phyloP scores from a whole-genome alignment of 345 rosid genomes.

The Heritiera littoralis region DNA sequence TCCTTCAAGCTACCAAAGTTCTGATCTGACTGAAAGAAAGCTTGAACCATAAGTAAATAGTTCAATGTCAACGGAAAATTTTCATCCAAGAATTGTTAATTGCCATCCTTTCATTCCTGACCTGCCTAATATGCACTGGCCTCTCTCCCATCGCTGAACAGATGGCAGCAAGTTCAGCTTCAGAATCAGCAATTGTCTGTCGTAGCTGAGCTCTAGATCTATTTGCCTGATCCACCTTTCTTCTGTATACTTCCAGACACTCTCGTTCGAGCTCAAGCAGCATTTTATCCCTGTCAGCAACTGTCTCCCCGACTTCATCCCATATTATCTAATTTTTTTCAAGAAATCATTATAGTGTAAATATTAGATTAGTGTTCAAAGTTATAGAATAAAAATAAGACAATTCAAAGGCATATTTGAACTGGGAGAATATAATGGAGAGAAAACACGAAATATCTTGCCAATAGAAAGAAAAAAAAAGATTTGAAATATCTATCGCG shows the following conservation, averaged over 20 bases:
- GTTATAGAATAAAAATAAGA: not conserved
- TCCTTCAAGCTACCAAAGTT: slow-evolving; percentile 76
- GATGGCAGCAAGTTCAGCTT: slow-evolving; percentile 87
- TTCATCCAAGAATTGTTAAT: not conserved
- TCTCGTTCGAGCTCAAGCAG: slow-evolving; percentile 91
- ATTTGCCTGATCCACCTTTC: slow-evolving; percentile 91
- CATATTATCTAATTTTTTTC: slow-evolving; percentile 61
- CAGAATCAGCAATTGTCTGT: slow-evolving; percentile 80
- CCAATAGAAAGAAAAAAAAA: not conserved
- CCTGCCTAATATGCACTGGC: slow-evolving; percentile 94
- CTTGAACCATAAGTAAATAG: slow-evolving; percentile 13
- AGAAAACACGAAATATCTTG: not conserved
- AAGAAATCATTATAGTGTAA: not conserved
- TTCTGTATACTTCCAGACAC: slow-evolving; percentile 90
- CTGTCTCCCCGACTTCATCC: slow-evolving; percentile 96
- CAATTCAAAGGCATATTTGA: not conserved
- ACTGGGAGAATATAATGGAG: not conserved
- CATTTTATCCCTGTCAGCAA: slow-evolving; percentile 79
- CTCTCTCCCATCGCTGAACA: slow-evolving; percentile 91
- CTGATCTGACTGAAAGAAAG: slow-evolving; percentile 64
- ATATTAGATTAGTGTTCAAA: not conserved
- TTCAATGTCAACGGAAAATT: not conserved
- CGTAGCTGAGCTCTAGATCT: slow-evolving; percentile 81
- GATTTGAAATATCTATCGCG: not conserved
- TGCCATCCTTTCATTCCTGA: slow-evolving; percentile 21